Base-by-base conservation (phyloP, 768 basidiomycete species). In the Xerocomellus intermedius region DNA sequence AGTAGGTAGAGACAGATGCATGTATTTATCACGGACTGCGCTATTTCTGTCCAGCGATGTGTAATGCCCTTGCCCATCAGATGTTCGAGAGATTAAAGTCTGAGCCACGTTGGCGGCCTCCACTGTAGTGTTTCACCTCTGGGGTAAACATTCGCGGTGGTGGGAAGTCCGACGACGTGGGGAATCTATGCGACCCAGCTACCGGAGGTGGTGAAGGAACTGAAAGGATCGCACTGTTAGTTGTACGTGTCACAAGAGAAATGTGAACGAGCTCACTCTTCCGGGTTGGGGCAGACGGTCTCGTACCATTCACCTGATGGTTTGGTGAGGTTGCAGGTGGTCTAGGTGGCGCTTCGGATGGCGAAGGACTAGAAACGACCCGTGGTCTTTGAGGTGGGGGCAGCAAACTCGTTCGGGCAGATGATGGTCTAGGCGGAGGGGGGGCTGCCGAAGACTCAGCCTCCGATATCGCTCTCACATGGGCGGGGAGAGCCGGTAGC, bases 91-190 rank as follows among this genome's bases (percentile, higher is more conserved):
- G 56, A 71, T 90, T 82, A 74, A 91, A 92, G 52, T 82, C 78
- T 62, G 86, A 84, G n/a, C 91, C 91, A 53, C 77, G 77, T 62
- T 76, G 73, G 49, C 84, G 82, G 30, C 88, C 87, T 65, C 84
- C 85, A 13, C 70, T 73, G 66, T 94, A 94, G 39, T 75, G 74
- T 64, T 79, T 86, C 28, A 67, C 61, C 32, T 67, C 74, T 6
- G 69, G 64, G 35, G 68, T 67, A 68, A 91, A 93, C 26, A 76
- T 75, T 38, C 89, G 82, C 5, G 91, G 91, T 14, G 84, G 83
- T 1, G 91, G 91, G 66, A 93, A 91, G 48, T 85, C 89, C 14
- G 76, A 73, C n/a, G 76, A 73, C n/a, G 85, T 80, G 8, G 89
- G 89, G 66, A 91, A 94, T 16, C 77, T 84, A 64, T 90, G 86